Conservation (phyloP, 2,329 filamentous ascomycete species). For the Cryphonectria japonica region DNA sequence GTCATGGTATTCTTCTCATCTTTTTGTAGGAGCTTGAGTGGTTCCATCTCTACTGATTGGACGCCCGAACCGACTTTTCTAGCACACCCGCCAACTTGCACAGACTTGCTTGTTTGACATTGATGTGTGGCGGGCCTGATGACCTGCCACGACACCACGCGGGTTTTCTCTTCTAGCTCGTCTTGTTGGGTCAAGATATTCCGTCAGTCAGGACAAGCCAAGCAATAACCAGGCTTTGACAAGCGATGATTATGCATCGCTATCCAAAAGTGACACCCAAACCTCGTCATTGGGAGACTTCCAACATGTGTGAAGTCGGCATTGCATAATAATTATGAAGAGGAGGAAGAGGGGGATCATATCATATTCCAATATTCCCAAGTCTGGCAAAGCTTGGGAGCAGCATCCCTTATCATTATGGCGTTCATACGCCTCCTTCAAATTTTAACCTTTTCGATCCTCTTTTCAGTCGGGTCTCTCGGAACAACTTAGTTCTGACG, state of each 20-base stretch:
- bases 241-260: too few relatives aligned
- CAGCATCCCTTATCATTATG: background rate
- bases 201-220: background rate
- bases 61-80: background rate
- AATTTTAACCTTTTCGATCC: slow-evolving; percentile 3
- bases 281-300: background rate
- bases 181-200: background rate
- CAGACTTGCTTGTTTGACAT: background rate
- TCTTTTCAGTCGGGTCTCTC: background rate
- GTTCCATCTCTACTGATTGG: background rate
- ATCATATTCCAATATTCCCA: background rate
- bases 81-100: background rate
- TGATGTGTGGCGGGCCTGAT: background rate
- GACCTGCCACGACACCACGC: background rate
- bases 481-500: background rate
- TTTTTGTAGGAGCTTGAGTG: background rate
- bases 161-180: background rate
- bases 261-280: background rate
- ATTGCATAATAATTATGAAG: background rate
- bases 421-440: background rate
- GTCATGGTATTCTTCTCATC: background rate
- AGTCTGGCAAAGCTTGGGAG: background rate
- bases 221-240: background rate
- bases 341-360: background rate
- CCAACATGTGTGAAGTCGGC: background rate